phyloP scores from a whole-genome alignment of 495 filamentous ascomycete genomes.

The Margaritispora aquatica region DNA sequence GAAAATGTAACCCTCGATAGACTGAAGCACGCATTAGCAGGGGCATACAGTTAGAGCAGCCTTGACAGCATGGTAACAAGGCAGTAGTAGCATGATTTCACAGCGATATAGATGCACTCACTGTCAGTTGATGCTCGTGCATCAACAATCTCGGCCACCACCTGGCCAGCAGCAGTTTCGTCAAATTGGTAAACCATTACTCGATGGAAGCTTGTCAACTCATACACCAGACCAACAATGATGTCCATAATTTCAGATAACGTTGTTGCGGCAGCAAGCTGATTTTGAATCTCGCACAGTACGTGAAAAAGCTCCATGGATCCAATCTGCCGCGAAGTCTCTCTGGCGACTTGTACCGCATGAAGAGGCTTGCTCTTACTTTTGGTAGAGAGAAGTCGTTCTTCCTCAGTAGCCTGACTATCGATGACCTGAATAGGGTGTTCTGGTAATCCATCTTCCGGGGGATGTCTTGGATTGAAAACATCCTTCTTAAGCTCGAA shows the following conservation, averaged over 20 bases:
- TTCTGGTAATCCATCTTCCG: not conserved
- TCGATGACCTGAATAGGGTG: constrained; percentile 1
- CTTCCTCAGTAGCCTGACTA: not conserved
- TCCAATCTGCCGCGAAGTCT: not conserved
- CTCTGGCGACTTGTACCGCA: constrained; percentile 5
- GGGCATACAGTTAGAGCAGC: too few relatives aligned
- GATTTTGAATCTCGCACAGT: constrained; percentile 12
- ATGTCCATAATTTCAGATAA: constrained; percentile 7
- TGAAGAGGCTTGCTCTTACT: constrained; percentile 9
- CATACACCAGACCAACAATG: constrained; percentile 13
- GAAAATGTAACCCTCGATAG: constrained; percentile 11
- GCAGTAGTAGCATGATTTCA: too few relatives aligned
- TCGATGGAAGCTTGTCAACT: constrained; percentile 14
- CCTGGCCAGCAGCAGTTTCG: not conserved
- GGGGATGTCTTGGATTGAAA: constrained; percentile 4
- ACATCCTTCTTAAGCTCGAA: constrained; percentile 12
- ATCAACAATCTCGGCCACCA: constrained; percentile 13
- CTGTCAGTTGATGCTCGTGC: constrained; percentile 3
- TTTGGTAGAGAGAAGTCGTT: constrained; percentile 2
- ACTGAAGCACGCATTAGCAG: not conserved
- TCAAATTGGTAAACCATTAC: constrained; percentile 19
- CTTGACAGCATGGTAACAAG: too few relatives aligned
- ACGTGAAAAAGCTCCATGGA: constrained; percentile 15
- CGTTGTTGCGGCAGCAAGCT: not conserved
- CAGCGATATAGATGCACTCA: too few relatives aligned